A percentile compares a stretch with the other conserved stretches of the same genome.
Conservation (phyloP, 139 green algal species). For the Marvania coccoides region DNA sequence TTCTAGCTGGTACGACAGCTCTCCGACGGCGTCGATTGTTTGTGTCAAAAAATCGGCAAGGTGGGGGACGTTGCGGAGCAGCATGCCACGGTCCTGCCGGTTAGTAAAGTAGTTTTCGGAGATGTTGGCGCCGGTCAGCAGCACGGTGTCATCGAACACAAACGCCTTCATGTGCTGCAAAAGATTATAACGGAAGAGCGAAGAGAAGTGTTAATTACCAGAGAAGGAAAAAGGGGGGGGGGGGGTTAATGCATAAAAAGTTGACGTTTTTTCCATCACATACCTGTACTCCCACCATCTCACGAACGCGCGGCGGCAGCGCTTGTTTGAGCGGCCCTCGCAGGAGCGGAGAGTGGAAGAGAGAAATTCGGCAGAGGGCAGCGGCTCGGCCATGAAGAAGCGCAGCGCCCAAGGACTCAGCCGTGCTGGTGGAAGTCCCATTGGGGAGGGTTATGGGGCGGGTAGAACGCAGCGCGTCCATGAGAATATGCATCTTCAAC, state of each 20-base stretch:
- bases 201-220: too few species aligned
- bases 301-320: conserved; percentile 21
- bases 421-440: conserved; percentile 6
- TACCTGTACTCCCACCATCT: conserved; percentile 36
- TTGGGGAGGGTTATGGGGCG: background rate
- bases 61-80: conserved; percentile 1
- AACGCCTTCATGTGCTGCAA: conserved; percentile 39
- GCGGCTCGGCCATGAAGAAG: conserved; percentile 5
- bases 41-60: conserved; percentile 8
- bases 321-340: conserved; percentile 22
- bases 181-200: too few species aligned
- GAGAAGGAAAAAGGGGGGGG: too few species aligned
- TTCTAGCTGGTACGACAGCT: conserved; percentile 19
- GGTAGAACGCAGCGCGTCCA: conserved; percentile 24
- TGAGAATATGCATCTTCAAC: conserved; percentile 8
- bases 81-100: conserved; percentile 40
- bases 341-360: conserved; percentile 28
- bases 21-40: background rate
- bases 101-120: conserved; percentile 40
- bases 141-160: conserved; percentile 43
- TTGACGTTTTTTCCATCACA: too few species aligned
- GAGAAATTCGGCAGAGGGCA: background rate
- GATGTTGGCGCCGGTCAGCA: conserved; percentile 48
- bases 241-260: too few species aligned
- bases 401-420: conserved; percentile 6